Conservation (phyloP, 148 eudicot genomes). For the Linanthus parryae region DNA sequence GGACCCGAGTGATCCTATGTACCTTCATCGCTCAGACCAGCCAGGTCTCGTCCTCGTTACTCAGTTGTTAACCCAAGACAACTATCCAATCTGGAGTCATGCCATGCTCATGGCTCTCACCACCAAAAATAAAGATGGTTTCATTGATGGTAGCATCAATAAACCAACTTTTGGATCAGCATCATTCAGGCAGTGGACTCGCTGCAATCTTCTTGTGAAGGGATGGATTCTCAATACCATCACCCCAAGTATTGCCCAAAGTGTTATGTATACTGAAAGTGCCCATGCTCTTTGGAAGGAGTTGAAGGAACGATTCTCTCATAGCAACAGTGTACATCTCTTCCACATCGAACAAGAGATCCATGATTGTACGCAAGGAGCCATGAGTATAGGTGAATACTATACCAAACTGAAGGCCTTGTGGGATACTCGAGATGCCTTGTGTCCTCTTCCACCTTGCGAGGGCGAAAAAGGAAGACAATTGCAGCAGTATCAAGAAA, state of each 20-base stretch:
- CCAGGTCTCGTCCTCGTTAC: conserved; percentile 3
- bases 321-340: conserved; percentile 5
- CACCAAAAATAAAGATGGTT: conserved; percentile 5
- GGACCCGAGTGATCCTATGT: not conserved
- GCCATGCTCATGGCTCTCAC: conserved; percentile 12
- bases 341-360: conserved; percentile 8
- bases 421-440: conserved; percentile 1
- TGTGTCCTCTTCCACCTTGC: not conserved
- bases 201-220: conserved; percentile 1
- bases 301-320: conserved; percentile 2
- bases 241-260: not conserved
- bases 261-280: not conserved
- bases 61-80: not conserved
- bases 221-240: conserved; percentile 1
- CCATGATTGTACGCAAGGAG: conserved; percentile 5
- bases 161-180: not conserved
- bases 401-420: conserved; percentile 6
- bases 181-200: conserved; percentile 1
- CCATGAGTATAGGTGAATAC: conserved; percentile 10
- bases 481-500: too few relatives aligned
- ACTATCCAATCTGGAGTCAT: conserved; percentile 2
- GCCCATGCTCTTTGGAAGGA: not conserved
- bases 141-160: not conserved
- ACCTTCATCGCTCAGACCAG: conserved; percentile 3
- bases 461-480: too few relatives aligned